These are phyloP conservation scores for Perkinsela sp. DNA, from an alignment of 208 protist species.

Conservation along the genomic window DNA sequence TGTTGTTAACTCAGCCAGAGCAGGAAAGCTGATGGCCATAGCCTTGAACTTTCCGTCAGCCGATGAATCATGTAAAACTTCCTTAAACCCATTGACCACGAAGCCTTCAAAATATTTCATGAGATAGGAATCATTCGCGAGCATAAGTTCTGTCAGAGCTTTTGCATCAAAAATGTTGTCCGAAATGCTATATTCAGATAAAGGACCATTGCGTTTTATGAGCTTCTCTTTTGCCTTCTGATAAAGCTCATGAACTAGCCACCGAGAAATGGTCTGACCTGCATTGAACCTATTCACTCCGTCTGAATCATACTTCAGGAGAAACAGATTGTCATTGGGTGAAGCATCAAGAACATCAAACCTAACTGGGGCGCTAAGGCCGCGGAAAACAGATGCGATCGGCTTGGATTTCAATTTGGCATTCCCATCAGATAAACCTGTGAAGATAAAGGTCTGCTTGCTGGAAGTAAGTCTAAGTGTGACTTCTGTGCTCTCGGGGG, in stretches of 20 bases:
- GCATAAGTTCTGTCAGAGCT: not conserved
- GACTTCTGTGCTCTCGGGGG: not conserved
- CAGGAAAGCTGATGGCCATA: not conserved
- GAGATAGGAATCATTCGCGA: not conserved
- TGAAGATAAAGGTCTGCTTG: not conserved
- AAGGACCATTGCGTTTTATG: not conserved
- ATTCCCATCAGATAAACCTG: not conserved
- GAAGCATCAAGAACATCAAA: not conserved
- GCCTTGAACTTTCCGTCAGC: not conserved
- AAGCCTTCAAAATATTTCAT: not conserved
- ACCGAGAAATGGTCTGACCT: not conserved
- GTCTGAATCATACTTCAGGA: not conserved
- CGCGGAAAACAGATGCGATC: not conserved
- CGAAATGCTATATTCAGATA: not conserved
- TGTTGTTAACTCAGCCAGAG: not conserved
- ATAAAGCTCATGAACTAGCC: not conserved
- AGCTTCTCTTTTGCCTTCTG: not conserved
- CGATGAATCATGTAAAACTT: not conserved
- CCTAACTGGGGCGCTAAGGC: not conserved
- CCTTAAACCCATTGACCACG: not conserved
- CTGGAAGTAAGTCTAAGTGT: not conserved
- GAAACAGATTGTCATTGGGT: not conserved
- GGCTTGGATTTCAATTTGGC: not conserved
- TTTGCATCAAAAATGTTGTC: not conserved
- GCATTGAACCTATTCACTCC: not conserved